These are phyloP conservation scores for Lasiodiplodia sp. DNA, from an alignment of 2,329 filamentous ascomycete genomes.

Conservation along the genomic window DNA sequence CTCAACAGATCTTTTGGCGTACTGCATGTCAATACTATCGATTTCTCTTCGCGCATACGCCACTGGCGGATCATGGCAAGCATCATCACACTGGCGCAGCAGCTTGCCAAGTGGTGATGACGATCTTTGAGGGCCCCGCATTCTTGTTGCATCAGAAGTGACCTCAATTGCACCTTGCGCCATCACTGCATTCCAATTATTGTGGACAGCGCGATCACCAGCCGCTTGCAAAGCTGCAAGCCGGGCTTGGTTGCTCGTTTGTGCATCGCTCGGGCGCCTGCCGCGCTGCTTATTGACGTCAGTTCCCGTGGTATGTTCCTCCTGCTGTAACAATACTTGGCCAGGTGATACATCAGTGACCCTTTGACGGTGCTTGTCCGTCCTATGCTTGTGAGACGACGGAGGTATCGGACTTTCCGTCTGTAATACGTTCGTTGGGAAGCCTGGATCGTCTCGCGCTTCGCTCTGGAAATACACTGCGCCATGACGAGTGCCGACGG, in stretches of 20 bases:
- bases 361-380: neutral
- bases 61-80: constrained; percentile 18
- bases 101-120: constrained; percentile 39
- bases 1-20: constrained; percentile 9
- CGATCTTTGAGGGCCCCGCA: constrained; percentile 10
- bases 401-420: constrained; percentile 1
- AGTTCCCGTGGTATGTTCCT: neutral
- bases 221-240: neutral
- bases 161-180: constrained; percentile 22
- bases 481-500: neutral
- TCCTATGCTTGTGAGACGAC: constrained; percentile 14
- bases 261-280: neutral
- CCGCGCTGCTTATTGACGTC: constrained; percentile 6
- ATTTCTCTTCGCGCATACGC: neutral
- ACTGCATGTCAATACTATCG: neutral
- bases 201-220: neutral
- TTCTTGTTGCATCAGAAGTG: constrained; percentile 11
- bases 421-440: neutral
- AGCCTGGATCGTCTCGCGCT: neutral
- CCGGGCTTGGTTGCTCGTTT: neutral
- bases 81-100: constrained; percentile 39
- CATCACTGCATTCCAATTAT: constrained; percentile 3
- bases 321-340: neutral
- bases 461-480: neutral
- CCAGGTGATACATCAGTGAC: neutral